phyloP scores from a whole-genome alignment of 176 grass and related monocot genomes.

The Triticum monococcum region DNA sequence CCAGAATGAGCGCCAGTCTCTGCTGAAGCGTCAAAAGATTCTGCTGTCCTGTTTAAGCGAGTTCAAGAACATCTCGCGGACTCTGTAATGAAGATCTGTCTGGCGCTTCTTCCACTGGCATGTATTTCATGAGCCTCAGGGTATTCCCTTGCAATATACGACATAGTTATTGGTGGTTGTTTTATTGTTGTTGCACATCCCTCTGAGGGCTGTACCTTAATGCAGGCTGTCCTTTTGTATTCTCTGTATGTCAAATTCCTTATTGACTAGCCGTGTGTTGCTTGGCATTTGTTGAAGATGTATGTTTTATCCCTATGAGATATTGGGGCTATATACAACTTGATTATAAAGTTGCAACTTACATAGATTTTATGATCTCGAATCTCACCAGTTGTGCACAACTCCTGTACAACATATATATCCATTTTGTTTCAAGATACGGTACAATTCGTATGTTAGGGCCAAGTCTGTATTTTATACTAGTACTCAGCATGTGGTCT shows the following conservation, averaged over 20 bases:
- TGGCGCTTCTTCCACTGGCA: not conserved
- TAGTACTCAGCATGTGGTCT: not conserved
- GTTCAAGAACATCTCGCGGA: constrained; percentile 84
- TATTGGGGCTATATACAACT: constrained; percentile 14
- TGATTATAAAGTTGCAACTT: not conserved
- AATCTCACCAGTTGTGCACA: constrained; percentile 17
- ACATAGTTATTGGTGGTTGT: not conserved
- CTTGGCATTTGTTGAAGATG: constrained; percentile 17
- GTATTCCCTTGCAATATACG: constrained; percentile 9
- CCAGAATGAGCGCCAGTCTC: constrained; percentile 72
- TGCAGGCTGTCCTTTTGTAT: constrained; percentile 3
- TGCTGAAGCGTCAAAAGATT: constrained; percentile 91
- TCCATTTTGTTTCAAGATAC: not conserved
- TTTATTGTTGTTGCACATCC: constrained; percentile 18
- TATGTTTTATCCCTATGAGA: not conserved
- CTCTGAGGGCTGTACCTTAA: not conserved
- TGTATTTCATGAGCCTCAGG: constrained; percentile 23
- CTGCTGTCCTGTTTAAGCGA: constrained; percentile 78
- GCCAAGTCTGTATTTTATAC: not conserved
- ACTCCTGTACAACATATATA: not conserved
- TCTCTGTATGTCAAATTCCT: constrained; percentile 33
- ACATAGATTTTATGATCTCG: not conserved
- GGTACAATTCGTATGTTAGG: not conserved
- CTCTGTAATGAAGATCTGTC: constrained; percentile 41
- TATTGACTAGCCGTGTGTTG: constrained; percentile 38